phyloP scores from a whole-genome alignment of 2,329 filamentous ascomycete species.

The Penicillium sp. region DNA sequence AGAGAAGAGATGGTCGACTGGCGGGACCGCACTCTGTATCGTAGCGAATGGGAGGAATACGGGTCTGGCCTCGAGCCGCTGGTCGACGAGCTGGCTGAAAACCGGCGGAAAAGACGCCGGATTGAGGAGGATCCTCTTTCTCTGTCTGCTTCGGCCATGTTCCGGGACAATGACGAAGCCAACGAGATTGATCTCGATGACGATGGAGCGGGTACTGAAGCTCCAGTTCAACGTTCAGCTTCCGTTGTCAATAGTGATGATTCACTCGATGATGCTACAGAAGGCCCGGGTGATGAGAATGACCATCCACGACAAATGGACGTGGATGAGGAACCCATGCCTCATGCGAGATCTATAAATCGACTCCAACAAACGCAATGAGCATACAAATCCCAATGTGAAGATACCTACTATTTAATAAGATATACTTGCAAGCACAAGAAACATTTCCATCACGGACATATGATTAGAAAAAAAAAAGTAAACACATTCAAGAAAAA shows the following conservation, averaged over 20 bases:
- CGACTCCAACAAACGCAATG: no score
- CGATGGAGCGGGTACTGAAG: neutral
- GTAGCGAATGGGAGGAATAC: slow-evolving; percentile 52
- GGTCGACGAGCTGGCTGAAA: slow-evolving; percentile 30
- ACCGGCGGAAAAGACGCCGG: slow-evolving; percentile 34
- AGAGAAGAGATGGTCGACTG: slow-evolving; percentile 46
- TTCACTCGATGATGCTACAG: slow-evolving; percentile 1
- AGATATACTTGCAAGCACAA: neutral
- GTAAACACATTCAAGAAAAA: slow-evolving; percentile 22
- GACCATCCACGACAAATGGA: neutral
- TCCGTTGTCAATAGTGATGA: slow-evolving; percentile 8
- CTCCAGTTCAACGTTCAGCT: neutral
- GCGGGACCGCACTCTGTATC: slow-evolving; percentile 48
- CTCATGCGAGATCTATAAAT: no score
- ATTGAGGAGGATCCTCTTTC: slow-evolving; percentile 10
- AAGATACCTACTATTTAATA: neutral
- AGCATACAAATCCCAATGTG: no score
- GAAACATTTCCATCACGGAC: slow-evolving; percentile 16
- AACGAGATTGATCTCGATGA: neutral
- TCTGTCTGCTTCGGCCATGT: no score
- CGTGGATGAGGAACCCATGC: neutral
- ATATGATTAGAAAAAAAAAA: slow-evolving; percentile 21
- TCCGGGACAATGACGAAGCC: no score
- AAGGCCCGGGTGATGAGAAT: slow-evolving; percentile 3
- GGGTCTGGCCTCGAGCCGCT: slow-evolving; percentile 29